Percentiles rank a stretch among this genome's conserved stretches.
phyloP scores from a whole-genome alignment of 257 asterid genomes.

The Nyctanthes arbortristis region DNA sequence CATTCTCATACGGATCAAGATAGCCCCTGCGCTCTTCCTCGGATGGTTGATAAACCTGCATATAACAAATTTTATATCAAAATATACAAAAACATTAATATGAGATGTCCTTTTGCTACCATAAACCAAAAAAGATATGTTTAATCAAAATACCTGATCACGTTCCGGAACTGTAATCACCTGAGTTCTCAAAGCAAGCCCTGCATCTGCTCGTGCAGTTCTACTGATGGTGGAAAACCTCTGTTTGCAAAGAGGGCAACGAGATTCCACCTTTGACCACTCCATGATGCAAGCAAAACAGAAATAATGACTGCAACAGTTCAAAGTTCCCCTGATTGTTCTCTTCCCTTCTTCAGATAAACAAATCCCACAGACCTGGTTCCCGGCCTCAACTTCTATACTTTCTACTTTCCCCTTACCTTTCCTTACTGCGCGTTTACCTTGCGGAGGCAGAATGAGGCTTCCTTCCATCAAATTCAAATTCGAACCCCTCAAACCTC shows the following conservation, averaged over 20 bases:
- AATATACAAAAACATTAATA: not conserved
- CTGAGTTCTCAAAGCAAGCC: constrained; percentile 51
- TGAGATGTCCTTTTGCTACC: not conserved
- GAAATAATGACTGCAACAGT: constrained; percentile 88
- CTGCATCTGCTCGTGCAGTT: constrained; percentile 52
- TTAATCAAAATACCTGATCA: constrained; percentile 68
- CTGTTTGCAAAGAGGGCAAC: constrained; percentile 93
- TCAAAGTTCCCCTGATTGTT: constrained; percentile 68
- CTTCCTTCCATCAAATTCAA: constrained; percentile 32
- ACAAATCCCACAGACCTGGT: constrained; percentile 91
- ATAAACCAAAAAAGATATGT: not conserved
- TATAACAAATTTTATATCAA: constrained; percentile 9
- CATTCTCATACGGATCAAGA: constrained; percentile 79
- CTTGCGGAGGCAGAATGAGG: constrained; percentile 33
- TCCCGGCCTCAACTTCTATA: constrained; percentile 55
- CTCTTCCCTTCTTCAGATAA: constrained; percentile 81
- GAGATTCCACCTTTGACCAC: constrained; percentile 97
- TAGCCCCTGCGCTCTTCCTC: constrained; percentile 89
- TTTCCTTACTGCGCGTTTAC: constrained; percentile 48
- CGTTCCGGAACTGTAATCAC: constrained; percentile 77
- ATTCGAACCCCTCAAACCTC: constrained; percentile 51
- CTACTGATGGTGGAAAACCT: constrained; percentile 71
- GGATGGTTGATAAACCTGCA: constrained; percentile 91
- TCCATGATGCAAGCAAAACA: constrained; percentile 95
- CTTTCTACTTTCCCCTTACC: constrained; percentile 71